phyloP scores from a whole-genome alignment of 2,329 filamentous ascomycete species.

The Diaporthe vaccinii region DNA sequence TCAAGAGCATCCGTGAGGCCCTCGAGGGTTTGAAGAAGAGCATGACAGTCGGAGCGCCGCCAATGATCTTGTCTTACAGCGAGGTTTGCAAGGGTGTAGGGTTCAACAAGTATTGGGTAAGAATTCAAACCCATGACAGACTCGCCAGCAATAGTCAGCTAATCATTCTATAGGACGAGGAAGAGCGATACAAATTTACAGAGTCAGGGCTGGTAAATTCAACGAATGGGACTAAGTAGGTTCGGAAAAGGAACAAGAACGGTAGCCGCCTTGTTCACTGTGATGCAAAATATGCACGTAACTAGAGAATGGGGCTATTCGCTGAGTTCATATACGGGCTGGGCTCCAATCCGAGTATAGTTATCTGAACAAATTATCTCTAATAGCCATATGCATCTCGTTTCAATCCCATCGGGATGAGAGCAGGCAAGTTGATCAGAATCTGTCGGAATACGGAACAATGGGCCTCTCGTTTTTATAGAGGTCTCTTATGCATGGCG shows the following conservation, averaged over 20 bases:
- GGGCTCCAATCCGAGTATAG: too few species aligned
- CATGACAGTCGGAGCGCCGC: background rate
- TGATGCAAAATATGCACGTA: too few species aligned
- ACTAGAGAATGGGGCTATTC: too few species aligned
- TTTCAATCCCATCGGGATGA: too few species aligned
- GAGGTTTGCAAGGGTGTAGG: background rate
- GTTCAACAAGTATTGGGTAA: slow-evolving; percentile 3
- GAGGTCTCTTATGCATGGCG: too few species aligned
- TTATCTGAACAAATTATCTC: too few species aligned
- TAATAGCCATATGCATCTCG: too few species aligned
- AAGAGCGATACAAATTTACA: background rate
- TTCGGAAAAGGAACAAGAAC: background rate
- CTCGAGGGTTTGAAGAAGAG: slow-evolving; percentile 10
- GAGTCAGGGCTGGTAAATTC: background rate
- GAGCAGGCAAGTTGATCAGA: background rate
- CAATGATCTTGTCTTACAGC: background rate
- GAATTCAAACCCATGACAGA: background rate
- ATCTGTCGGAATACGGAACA: background rate
- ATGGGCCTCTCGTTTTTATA: background rate
- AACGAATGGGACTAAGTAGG: background rate
- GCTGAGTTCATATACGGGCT: too few species aligned
- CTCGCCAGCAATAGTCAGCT: background rate
- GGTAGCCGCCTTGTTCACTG: background rate
- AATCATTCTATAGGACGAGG: background rate
- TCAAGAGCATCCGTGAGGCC: slow-evolving; percentile 2